phyloP scores from a whole-genome alignment of 495 filamentous ascomycete genomes.

The Chaetomium tenue region DNA sequence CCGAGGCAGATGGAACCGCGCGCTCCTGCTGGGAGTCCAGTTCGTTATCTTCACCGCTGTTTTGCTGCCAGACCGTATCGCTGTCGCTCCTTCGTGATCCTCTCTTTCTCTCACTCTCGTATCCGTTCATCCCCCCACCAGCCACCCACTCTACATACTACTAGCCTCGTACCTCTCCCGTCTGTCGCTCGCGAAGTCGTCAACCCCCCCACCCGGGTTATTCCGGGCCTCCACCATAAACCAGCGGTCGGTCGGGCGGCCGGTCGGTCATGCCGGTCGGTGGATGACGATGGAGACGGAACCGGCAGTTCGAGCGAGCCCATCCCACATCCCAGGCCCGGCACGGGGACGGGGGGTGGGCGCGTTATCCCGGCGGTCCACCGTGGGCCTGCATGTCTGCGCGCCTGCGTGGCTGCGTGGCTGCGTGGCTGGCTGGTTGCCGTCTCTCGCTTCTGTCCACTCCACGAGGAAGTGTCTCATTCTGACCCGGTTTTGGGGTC shows the following conservation, averaged over 20 bases:
- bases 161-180: neutral
- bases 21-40: neutral
- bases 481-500: neutral
- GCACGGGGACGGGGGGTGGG: neutral
- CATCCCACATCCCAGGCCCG: neutral
- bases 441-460: neutral
- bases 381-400: too few species aligned
- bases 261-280: neutral
- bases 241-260: neutral
- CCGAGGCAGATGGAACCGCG: neutral
- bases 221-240: neutral
- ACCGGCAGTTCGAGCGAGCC: neutral
- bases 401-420: too few species aligned
- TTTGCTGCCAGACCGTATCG: neutral
- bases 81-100: neutral
- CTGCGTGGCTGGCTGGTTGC: neutral
- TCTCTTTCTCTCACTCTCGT: neutral
- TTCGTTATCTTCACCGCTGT: neutral
- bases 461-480: constrained; percentile 4
- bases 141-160: too few species aligned
- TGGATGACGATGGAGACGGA: neutral
- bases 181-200: too few species aligned
- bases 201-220: neutral
- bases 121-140: neutral
- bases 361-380: neutral